Base-by-base conservation (phyloP, 2,329 filamentous ascomycete species). In the Sclerotinia sclerotiorum region DNA sequence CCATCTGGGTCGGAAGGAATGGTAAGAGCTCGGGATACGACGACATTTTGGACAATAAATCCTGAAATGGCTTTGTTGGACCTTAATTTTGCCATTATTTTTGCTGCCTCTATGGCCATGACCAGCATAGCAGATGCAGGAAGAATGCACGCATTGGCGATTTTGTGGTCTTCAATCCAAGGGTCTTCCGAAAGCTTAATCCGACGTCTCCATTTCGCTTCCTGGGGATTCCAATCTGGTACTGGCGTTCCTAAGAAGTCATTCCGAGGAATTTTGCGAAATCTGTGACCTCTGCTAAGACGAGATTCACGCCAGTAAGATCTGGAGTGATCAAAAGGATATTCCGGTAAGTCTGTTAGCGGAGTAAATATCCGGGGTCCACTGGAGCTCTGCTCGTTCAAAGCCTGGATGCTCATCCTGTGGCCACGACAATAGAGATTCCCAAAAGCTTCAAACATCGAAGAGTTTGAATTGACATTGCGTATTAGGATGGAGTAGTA, bases 271-370 rank as follows among this genome's bases (percentile, higher is more conserved):
- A 79, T 79, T 42, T 79, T 75, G 24, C 82, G 78, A 67, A 82
- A 80, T 1, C 83, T 80, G 65, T 81, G 80, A 21, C 80, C 78
- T 17, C 76, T 73, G 21, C 82, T 82, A 2, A 83, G 74, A 51
- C 82, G 80, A 2, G 82, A 82, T 70, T 87, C 84, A 67, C 82
- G 79, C 84, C 84, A 87, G 73, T 84, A 85, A 0, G 72, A 76
- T 42, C 79, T 81, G 17, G 76, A 74, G 67, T 86, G 84, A 44
- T 86, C 83, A 82, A 83, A 87, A 0, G 81, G 78, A 69, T 87
- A 87, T 0, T 79, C 77, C 0, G 85, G 84, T 10, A 87, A 74
- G 68, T 84, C 79, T 0, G 77, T 72, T 3, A 86, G 24, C 6
- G 29, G n/a, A 10, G 49, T 44, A 11, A n/a, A n/a, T 13, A 21